Evolutionary conservation across 805 yeast genomes (phyloP), one percentile per base, ranked within the genome.

Genomic region (Kodamaea lidongshanica): DNA sequence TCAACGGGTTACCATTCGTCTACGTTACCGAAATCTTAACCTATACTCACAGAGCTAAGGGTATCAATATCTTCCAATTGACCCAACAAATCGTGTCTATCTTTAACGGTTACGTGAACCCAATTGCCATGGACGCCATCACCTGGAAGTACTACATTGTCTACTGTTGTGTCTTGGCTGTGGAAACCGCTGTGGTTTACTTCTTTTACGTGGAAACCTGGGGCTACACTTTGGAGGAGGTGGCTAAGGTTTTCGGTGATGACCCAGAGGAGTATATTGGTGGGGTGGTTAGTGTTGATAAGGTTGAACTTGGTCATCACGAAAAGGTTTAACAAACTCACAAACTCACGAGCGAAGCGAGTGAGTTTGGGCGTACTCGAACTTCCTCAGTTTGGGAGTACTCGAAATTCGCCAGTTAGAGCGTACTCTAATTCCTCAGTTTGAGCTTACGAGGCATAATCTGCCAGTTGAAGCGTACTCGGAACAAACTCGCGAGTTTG

Each of bases 91-190:
- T 46, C 14, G 38, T 48, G 24, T 35, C 40, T 19, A 33, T 56
- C 10, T 47, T 38, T 39, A 48, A 48, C 25, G 51, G 50, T 12
- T 48, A 36, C 34, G 52, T 48, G 17, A 46, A 48, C 31, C 48
- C 51, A 22, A 43, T 48, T 42, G 70, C 66, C 32, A 52, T 65
- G 61, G 65, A 52, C 16, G 57, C 58, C 12, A 56, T 65, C 27
- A 43, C 45, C 16, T 64, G 67, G 65, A 63, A 60, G 41, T 65
- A 63, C 52, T 65, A 65, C 44, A 60, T 65, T 38, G 67, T 65
- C 3, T 57, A 42, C 44, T 52, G 58, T 29, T 50, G 56, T 41
- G 33, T 50, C 14, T 36, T 56, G 29, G 53, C 50, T 2, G 49
- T 51, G 12, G 58, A 46, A 41, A 45, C 57, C 27, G 38, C 45